Conservation (phyloP, 352 stramenopile species). For the Globisporangium sylvaticum region DNA sequence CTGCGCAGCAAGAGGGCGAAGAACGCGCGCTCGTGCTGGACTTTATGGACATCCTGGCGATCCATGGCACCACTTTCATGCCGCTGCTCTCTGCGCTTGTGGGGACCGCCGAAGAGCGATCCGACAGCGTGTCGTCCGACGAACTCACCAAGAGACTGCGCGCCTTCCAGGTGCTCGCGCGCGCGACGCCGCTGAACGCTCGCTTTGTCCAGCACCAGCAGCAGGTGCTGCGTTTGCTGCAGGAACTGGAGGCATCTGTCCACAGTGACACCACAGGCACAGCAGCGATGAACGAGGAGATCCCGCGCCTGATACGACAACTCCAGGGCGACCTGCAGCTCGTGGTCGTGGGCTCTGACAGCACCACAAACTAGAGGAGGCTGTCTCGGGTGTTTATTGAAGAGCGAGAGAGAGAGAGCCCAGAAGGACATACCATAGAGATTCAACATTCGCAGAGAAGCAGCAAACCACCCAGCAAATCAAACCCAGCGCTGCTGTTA, state of each 20-base stretch:
- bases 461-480: no score
- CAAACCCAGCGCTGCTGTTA: no score
- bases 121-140: conserved; percentile 7
- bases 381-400: no score
- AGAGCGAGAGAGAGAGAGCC: no score
- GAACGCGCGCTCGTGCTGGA: conserved; percentile 21
- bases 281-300: conserved; percentile 25
- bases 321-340: conserved; percentile 59
- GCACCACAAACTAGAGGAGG: conserved; percentile 4
- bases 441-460: no score
- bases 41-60: conserved; percentile 18
- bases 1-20: not conserved
- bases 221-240: conserved; percentile 23
- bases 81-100: conserved; percentile 22
- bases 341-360: conserved; percentile 30
- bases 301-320: conserved; percentile 40
- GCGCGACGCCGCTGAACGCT: conserved; percentile 28
- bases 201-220: conserved; percentile 37
- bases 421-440: no score
- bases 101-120: conserved; percentile 8
- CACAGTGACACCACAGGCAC: conserved; percentile 10
- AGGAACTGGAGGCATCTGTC: conserved; percentile 18
- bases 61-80: conserved; percentile 14
- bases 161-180: conserved; percentile 49
- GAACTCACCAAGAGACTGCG: conserved; percentile 26